Evolutionary conservation across 768 basidiomycete genomes (phyloP), one percentile per base, ranked within the genome.

Genomic region (Pleurotus giganteus): DNA sequence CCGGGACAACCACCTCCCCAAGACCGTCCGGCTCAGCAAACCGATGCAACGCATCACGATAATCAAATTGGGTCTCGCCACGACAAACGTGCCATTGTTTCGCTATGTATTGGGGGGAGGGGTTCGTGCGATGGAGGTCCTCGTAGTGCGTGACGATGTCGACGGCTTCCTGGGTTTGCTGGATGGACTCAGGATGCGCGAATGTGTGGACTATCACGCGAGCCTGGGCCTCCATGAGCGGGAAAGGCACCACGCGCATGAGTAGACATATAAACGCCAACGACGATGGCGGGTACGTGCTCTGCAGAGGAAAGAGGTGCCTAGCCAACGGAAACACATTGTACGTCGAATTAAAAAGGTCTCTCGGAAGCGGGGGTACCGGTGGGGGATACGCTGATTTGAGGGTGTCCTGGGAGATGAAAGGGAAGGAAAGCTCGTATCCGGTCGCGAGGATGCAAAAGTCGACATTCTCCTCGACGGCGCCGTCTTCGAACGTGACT

Each of bases 161-260:
- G 23, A 70, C 67, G 0, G 74, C 71, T 61, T 87, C 87, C 28
- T 67, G 62, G 2, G 70, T 67, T 28, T 65, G 54, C 57, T 89
- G 78, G 5, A 90, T 68, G 19, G 74, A 66, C 23, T 65, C 64
- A 1, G 82, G 83, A 49, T 82, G 60, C 12, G 71, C 71, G 56
- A 89, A 87, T 0, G 78, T 81, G 21, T 74, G 74, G 19, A 85
- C 65, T 5, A 82, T 75, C 2, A 83, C 86, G 0, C 79, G 80
- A 0, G 86, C 86, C 69, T 96, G 94, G 0, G 81, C 82, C 67
- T 97, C 91, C 45, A 86, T 74, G 0, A 93, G 63, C 1, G 91
- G 92, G 56, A 95, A 80, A 2, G 93, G 94, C 0, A 78, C 78
- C 21, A 91, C 82, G 29, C 73, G 71, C 24, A 74, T 64, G 1